A percentile compares a stretch with the other conserved stretches of the same genome.
Evolutionary conservation across 2,329 filamentous ascomycete species (phyloP).

Genomic region (Teratosphaeria destructans): DNA sequence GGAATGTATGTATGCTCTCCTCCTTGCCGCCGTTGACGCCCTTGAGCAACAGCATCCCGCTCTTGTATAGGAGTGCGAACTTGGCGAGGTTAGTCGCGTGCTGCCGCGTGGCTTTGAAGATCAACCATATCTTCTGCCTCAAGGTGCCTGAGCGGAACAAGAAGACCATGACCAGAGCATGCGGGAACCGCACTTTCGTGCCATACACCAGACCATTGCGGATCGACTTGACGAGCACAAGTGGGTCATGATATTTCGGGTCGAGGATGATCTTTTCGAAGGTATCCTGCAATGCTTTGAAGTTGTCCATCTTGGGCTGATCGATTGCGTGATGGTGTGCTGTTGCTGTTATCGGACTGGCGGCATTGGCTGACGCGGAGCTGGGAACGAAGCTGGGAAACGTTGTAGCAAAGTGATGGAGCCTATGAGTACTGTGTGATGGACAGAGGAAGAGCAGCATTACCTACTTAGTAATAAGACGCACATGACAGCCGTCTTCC

Average conservation of each 20-base stretch:
- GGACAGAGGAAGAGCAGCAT: neutral
- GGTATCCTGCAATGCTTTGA: conserved; percentile 35
- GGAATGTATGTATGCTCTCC: conserved; percentile 70
- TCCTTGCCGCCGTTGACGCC: conserved; percentile 42
- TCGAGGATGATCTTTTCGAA: conserved; percentile 69
- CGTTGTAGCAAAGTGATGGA: neutral
- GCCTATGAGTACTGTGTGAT: neutral
- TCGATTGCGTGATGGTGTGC: neutral
- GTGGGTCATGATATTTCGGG: conserved; percentile 71
- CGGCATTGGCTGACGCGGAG: neutral
- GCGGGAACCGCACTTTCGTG: conserved; percentile 93
- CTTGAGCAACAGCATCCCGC: conserved; percentile 64
- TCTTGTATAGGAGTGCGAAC: conserved; percentile 87
- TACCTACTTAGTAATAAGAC: neutral
- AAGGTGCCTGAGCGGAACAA: conserved; percentile 82
- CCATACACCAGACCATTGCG: conserved; percentile 97
- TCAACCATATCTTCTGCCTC: conserved; percentile 64
- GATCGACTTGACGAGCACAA: conserved; percentile 81
- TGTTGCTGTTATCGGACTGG: neutral
- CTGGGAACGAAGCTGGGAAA: neutral
- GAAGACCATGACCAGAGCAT: conserved; percentile 96
- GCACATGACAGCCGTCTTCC: neutral
- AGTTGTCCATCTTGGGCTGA: conserved; percentile 9
- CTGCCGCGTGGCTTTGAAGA: conserved; percentile 76
- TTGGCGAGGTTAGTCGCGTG: conserved; percentile 86